Conservation (phyloP, 768 basidiomycete genomes). For the Phaffia tasmanica region DNA sequence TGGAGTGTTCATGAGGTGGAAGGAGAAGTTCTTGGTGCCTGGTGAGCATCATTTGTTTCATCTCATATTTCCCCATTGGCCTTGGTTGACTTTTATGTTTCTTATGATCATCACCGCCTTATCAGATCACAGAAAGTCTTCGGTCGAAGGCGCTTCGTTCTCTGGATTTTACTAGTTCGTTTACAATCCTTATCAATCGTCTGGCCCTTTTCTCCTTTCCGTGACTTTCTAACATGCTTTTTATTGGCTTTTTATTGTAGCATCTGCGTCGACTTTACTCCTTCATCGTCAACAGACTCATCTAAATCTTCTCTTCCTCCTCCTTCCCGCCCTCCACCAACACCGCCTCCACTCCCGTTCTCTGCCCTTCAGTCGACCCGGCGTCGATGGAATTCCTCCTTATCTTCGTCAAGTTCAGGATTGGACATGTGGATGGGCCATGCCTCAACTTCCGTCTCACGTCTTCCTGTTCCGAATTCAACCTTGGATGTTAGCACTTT, state of each 20-base stretch:
- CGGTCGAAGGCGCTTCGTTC: background rate
- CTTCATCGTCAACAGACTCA: conserved; percentile 44
- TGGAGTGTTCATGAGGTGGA: conserved; percentile 83
- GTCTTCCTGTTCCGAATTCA: too few relatives aligned
- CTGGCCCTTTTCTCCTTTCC: background rate
- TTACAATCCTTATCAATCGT: background rate
- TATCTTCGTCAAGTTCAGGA: background rate
- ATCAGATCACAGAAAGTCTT: background rate
- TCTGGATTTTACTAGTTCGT: conserved; percentile 9
- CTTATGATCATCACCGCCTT: too few relatives aligned
- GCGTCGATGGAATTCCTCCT: conserved; percentile 22
- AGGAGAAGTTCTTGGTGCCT: conserved; percentile 91
- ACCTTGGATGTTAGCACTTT: background rate
- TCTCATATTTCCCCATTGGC: conserved; percentile 21
- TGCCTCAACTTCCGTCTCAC: too few relatives aligned
- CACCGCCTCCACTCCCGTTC: conserved; percentile 34
- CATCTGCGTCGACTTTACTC: conserved; percentile 80
- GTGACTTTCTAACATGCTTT: background rate
- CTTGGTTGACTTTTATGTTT: background rate
- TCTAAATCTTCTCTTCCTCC: conserved; percentile 38
- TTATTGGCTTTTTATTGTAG: conserved; percentile 75
- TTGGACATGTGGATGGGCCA: background rate
- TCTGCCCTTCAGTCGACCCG: conserved; percentile 33
- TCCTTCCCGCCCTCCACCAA: conserved; percentile 35
- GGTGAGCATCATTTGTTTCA: conserved; percentile 50